phyloP scores from a whole-genome alignment of 257 asterid species.

The Solanum acaule region DNA sequence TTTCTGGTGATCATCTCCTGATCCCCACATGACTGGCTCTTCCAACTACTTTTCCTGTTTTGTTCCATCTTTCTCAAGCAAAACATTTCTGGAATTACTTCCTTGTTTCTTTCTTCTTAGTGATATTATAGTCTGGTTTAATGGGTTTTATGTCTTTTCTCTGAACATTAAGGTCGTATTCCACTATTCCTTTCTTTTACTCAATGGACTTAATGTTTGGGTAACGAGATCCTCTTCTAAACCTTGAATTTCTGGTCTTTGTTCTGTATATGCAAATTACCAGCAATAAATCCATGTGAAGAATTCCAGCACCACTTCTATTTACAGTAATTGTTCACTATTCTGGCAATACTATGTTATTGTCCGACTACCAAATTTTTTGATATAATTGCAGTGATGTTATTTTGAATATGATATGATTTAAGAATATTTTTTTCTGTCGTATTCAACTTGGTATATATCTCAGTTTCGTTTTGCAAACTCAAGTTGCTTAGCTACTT shows the following conservation, averaged over 20 bases:
- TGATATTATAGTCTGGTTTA: not conserved
- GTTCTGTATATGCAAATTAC: not conserved
- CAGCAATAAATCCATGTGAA: not conserved
- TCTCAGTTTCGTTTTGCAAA: not conserved
- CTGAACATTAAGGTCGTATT: not conserved
- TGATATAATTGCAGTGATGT: not conserved
- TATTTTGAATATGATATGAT: not conserved
- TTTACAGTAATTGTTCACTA: not conserved
- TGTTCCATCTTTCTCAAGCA: not conserved
- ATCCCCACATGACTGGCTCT: not conserved
- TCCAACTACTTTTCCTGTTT: not conserved
- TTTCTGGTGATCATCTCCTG: not conserved
- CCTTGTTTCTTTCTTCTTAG: not conserved
- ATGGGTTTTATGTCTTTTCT: not conserved
- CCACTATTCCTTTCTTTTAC: not conserved
- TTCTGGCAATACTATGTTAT: not conserved
- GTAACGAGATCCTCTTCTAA: not conserved
- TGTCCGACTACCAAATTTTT: not conserved
- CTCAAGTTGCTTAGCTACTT: not conserved
- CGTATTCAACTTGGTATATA: not conserved
- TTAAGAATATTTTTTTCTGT: not conserved
- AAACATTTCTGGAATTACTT: not conserved
- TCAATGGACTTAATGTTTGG: not conserved
- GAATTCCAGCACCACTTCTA: not conserved
- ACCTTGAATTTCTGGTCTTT: not conserved